These are phyloP conservation scores for Aphanoascus verrucosus DNA, from an alignment of 2,329 filamentous ascomycete genomes.

Conservation along the genomic window DNA sequence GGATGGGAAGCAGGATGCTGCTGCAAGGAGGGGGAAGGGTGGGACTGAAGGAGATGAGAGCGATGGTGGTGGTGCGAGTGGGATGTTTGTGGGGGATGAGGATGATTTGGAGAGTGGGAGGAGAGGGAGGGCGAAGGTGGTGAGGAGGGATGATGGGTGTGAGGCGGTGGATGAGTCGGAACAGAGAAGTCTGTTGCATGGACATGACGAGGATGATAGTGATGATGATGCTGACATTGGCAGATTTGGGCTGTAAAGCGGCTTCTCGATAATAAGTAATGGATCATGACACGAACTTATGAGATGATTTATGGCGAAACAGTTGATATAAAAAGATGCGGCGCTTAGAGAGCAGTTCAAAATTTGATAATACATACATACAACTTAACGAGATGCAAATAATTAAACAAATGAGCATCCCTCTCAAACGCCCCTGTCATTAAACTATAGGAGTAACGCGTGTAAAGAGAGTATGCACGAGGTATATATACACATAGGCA, in stretches of 20 bases:
- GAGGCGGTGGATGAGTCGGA: conserved; percentile 9
- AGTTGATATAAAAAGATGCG: no score
- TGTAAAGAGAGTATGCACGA: not conserved
- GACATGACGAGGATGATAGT: not conserved
- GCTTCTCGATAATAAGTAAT: no score
- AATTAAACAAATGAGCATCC: not conserved
- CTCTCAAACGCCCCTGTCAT: not conserved
- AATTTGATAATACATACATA: not conserved
- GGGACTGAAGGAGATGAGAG: not conserved
- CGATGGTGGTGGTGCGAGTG: conserved; percentile 15
- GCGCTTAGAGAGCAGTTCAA: no score
- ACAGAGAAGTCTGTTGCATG: conserved; percentile 5
- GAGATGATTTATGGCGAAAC: no score
- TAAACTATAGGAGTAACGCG: not conserved
- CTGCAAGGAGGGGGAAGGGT: not conserved
- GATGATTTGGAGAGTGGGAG: conserved; percentile 4
- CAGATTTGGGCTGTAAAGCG: no score
- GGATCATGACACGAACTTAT: no score
- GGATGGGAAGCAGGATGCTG: conserved; percentile 14
- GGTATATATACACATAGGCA: not conserved
- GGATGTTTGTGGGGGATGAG: conserved; percentile 2
- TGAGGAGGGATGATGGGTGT: conserved; percentile 12
- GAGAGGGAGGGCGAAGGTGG: conserved; percentile 12
- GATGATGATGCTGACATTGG: not conserved
- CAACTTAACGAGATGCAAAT: no score